Conservation (phyloP, 2,329 filamentous ascomycete species). For the Trichoderma brevicompactum region DNA sequence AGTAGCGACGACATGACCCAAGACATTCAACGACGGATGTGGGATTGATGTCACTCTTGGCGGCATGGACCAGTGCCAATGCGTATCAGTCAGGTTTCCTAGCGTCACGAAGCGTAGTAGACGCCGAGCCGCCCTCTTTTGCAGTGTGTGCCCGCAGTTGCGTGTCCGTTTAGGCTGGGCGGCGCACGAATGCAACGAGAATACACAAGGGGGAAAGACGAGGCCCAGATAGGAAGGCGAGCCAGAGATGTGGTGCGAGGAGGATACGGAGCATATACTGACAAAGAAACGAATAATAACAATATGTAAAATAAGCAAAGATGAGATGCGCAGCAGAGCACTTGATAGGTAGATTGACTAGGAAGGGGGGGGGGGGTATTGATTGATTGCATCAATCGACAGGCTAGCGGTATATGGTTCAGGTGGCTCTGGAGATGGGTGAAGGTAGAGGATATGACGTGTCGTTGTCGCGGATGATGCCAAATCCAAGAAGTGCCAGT, state of each 20-base stretch:
- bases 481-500: slow-evolving; percentile 6
- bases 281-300: slow-evolving; percentile 8
- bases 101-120: slow-evolving; percentile 16
- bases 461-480: slow-evolving; percentile 21
- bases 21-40: neutral
- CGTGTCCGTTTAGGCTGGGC: slow-evolving; percentile 20
- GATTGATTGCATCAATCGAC: too few relatives aligned
- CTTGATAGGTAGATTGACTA: neutral
- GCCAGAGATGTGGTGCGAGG: slow-evolving; percentile 27
- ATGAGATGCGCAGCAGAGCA: slow-evolving; percentile 7
- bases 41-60: slow-evolving; percentile 20
- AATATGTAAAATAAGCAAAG: neutral
- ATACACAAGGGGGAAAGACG: slow-evolving; percentile 21
- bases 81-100: slow-evolving; percentile 3
- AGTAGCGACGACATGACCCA: slow-evolving; percentile 56
- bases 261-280: slow-evolving; percentile 13
- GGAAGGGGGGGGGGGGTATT: neutral
- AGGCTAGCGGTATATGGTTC: neutral
- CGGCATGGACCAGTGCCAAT: slow-evolving; percentile 16
- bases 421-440: neutral
- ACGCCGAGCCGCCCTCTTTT: neutral
- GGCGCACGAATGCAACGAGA: slow-evolving; percentile 17
- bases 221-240: slow-evolving; percentile 33
- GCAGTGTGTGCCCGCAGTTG: slow-evolving; percentile 1
- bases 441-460: slow-evolving; percentile 14